These are phyloP conservation scores for Singerocomus inundabilis DNA, from an alignment of 1,284 basidiomycete genomes.

Conservation along the genomic window DNA sequence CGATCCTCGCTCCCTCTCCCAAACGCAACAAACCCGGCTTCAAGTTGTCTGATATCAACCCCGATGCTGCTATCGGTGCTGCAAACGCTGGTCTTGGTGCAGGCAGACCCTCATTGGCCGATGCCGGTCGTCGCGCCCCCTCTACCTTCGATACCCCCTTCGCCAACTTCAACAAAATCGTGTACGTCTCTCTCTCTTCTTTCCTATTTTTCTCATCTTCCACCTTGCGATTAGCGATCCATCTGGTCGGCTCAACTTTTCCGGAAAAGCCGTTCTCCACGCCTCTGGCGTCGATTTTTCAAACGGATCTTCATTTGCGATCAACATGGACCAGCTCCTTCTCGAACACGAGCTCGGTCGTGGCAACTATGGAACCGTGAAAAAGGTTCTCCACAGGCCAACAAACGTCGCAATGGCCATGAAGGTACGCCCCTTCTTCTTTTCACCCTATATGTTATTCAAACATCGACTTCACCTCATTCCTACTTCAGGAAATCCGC, in stretches of 20 bases:
- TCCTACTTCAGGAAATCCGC: conserved; percentile 81
- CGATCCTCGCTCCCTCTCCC: conserved; percentile 42
- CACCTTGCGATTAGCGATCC: conserved; percentile 66
- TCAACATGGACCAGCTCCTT: conserved; percentile 95
- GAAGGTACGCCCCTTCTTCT: conserved; percentile 63
- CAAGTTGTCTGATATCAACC: conserved; percentile 61
- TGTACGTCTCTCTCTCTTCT: conserved; percentile 54
- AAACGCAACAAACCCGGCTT: conserved; percentile 59
- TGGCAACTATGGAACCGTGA: conserved; percentile 97
- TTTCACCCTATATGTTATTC: conserved; percentile 10
- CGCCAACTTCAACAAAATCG: conserved; percentile 91
- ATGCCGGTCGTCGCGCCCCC: conserved; percentile 43
- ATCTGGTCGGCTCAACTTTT: conserved; percentile 90
- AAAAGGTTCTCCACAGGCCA: conserved; percentile 91
- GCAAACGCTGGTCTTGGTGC: conserved; percentile 67
- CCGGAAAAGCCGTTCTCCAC: conserved; percentile 90
- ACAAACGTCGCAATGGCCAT: conserved; percentile 98
- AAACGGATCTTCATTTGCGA: conserved; percentile 88
- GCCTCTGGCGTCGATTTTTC: conserved; percentile 94
- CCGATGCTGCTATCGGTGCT: conserved; percentile 47
- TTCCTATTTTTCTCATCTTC: conserved; percentile 5
- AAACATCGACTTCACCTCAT: not conserved
- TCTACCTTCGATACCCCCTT: conserved; percentile 74
- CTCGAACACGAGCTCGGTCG: conserved; percentile 91
- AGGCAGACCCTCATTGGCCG: conserved; percentile 53